Conservation (phyloP, 1,139 yeast genomes). For the Pichia kudriavzevii region DNA sequence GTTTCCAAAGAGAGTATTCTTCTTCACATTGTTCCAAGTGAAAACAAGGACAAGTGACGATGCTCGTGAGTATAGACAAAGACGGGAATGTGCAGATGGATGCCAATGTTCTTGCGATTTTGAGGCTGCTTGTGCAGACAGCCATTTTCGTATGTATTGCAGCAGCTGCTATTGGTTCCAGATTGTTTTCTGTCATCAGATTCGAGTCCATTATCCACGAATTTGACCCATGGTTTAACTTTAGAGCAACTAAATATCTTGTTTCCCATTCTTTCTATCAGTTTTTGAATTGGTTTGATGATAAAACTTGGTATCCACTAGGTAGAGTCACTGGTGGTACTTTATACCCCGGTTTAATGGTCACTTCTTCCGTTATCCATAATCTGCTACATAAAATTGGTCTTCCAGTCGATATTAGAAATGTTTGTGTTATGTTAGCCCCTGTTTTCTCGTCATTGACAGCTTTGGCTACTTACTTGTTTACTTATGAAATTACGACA, state of each 20-base stretch:
- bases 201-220: slow-evolving; percentile 97
- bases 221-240: slow-evolving; percentile 98
- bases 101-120: slow-evolving; percentile 15
- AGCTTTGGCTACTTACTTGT: slow-evolving; percentile 82
- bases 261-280: slow-evolving; percentile 80
- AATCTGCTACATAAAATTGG: slow-evolving; percentile 58
- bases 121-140: slow-evolving; percentile 24
- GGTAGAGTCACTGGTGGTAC: slow-evolving; percentile 99
- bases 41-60: slow-evolving; percentile 3
- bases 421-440: slow-evolving; percentile 91
- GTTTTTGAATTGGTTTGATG: slow-evolving; percentile 97
- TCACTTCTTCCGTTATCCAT: slow-evolving; percentile 88
- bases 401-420: slow-evolving; percentile 88
- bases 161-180: slow-evolving; percentile 77
- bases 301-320: slow-evolving; percentile 97
- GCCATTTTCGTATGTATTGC: slow-evolving; percentile 28
- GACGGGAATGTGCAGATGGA: slow-evolving; percentile 26
- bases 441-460: slow-evolving; percentile 96
- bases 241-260: slow-evolving; percentile 86
- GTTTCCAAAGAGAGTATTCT: background rate
- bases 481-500: slow-evolving; percentile 87
- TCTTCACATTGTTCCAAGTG: background rate
- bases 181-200: slow-evolving; percentile 72
- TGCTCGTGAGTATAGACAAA: slow-evolving; percentile 20
- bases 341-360: slow-evolving; percentile 96